These are phyloP conservation scores for Neoboletus brunneissimus DNA, from an alignment of 768 basidiomycete genomes.

Conservation along the genomic window DNA sequence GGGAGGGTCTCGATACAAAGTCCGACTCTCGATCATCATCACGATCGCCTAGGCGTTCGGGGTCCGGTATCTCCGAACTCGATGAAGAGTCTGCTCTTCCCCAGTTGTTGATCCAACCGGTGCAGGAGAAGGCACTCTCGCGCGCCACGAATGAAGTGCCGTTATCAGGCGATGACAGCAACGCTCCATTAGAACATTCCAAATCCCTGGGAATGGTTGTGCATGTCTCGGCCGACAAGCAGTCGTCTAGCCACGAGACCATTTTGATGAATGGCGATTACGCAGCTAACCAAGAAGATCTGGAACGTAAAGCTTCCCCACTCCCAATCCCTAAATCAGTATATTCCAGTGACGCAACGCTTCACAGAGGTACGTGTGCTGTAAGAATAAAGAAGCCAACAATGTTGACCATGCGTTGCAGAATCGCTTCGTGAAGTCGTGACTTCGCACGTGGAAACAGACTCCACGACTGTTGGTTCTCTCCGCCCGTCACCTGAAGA, in stretches of 20 bases:
- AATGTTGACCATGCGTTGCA: constrained; percentile 15
- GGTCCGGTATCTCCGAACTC: constrained; percentile 29
- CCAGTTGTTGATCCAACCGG: constrained; percentile 18
- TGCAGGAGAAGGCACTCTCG: constrained; percentile 38
- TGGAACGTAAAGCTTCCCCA: constrained; percentile 13
- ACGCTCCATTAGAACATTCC: constrained; percentile 19
- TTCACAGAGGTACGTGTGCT: constrained; percentile 16
- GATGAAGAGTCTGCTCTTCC: constrained; percentile 19
- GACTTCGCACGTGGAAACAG: constrained; percentile 14
- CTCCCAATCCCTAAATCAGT: constrained; percentile 7
- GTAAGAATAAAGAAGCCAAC: neutral
- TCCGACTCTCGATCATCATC: constrained; percentile 47
- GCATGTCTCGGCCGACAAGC: constrained; percentile 13
- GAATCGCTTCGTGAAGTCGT: constrained; percentile 10
- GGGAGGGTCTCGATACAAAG: constrained; percentile 33
- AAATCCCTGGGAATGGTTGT: constrained; percentile 17
- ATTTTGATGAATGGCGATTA: constrained; percentile 20
- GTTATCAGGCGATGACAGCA: constrained; percentile 8
- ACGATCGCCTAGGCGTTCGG: constrained; percentile 44
- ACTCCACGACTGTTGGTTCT: constrained; percentile 1
- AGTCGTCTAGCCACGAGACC: constrained; percentile 24
- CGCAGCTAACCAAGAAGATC: constrained; percentile 10
- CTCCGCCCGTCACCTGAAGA: constrained; percentile 5
- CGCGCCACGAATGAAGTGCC: constrained; percentile 10
- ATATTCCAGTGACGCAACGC: constrained; percentile 6